Percentiles rank a stretch among this genome's conserved stretches.
Conservation (phyloP, 1,284 basidiomycete genomes). For the Cryptococcus sp. region DNA sequence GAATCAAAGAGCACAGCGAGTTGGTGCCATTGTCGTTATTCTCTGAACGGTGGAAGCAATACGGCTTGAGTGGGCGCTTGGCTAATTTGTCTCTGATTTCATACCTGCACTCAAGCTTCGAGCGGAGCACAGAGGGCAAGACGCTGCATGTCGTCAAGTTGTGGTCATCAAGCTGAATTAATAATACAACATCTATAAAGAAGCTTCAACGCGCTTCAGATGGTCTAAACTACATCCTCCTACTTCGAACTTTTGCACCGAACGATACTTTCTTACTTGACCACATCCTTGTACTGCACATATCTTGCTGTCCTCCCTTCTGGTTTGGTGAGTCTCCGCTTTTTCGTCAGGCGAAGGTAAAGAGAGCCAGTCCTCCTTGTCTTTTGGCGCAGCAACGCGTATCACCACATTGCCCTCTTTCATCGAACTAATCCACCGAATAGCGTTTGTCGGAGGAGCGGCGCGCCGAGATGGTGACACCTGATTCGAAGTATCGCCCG, state of each 20-base stretch:
- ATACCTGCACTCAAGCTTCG: background rate
- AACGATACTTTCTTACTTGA: constrained; percentile 58
- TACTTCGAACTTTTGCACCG: constrained; percentile 57
- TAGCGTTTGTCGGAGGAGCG: constrained; percentile 43
- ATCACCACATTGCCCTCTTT: constrained; percentile 23
- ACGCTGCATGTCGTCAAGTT: background rate
- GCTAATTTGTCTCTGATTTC: no score
- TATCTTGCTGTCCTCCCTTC: constrained; percentile 6
- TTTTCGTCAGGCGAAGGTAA: constrained; percentile 1
- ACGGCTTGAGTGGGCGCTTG: no score
- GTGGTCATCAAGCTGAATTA: background rate
- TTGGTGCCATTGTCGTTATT: no score
- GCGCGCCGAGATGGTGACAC: constrained; percentile 15
- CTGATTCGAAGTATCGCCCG: constrained; percentile 61
- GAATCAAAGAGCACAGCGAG: no score
- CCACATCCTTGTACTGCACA: constrained; percentile 60
- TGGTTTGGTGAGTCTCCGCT: background rate
- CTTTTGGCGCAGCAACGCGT: constrained; percentile 30
- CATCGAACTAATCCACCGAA: constrained; percentile 24
- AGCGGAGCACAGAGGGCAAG: background rate
- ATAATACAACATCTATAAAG: constrained; percentile 5
- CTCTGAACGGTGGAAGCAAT: no score
- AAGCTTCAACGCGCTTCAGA: constrained; percentile 44
- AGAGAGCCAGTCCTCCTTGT: constrained; percentile 34
- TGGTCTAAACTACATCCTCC: constrained; percentile 61